Percentiles rank a stretch among this genome's conserved stretches.
phyloP scores from a whole-genome alignment of 2,329 filamentous ascomycete species.

The Didymella keratinophila region DNA sequence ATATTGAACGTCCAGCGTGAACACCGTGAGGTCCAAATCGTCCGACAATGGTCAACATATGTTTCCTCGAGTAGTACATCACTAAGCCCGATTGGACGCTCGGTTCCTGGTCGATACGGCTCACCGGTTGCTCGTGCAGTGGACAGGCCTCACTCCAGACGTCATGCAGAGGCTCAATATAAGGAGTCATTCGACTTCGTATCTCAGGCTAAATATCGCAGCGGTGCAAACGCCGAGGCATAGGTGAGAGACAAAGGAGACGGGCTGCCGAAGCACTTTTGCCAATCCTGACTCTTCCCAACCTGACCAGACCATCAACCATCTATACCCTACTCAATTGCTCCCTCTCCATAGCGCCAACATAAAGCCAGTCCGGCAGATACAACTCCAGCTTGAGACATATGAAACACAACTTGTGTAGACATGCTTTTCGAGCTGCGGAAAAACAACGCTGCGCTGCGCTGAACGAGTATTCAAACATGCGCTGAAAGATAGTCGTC shows the following conservation, averaged over 20 bases:
- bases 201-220: slow-evolving; percentile 38
- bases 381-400: slow-evolving; percentile 16
- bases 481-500: slow-evolving; percentile 3
- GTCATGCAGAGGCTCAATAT: slow-evolving; percentile 11
- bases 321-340: slow-evolving; percentile 12
- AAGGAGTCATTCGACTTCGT: slow-evolving; percentile 39
- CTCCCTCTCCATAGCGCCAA: slow-evolving; percentile 13
- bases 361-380: slow-evolving; percentile 11
- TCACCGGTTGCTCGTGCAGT: slow-evolving; percentile 21
- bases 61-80: slow-evolving; percentile 4
- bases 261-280: slow-evolving; percentile 10
- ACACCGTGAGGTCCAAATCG: not conserved
- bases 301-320: slow-evolving; percentile 7
- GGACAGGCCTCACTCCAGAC: slow-evolving; percentile 4
- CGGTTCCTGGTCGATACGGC: slow-evolving; percentile 8
- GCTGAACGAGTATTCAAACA: slow-evolving; percentile 20
- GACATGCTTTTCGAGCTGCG: slow-evolving; percentile 5
- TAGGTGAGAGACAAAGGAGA: slow-evolving; percentile 32
- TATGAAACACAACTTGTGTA: slow-evolving; percentile 11
- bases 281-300: slow-evolving; percentile 17
- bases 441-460: slow-evolving; percentile 13
- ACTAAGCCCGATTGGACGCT: slow-evolving; percentile 12
- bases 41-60: not conserved
- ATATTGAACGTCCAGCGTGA: not conserved
- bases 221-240: slow-evolving; percentile 32